Conservation (phyloP, 768 basidiomycete species). For the Kwoniella dejecticola region DNA sequence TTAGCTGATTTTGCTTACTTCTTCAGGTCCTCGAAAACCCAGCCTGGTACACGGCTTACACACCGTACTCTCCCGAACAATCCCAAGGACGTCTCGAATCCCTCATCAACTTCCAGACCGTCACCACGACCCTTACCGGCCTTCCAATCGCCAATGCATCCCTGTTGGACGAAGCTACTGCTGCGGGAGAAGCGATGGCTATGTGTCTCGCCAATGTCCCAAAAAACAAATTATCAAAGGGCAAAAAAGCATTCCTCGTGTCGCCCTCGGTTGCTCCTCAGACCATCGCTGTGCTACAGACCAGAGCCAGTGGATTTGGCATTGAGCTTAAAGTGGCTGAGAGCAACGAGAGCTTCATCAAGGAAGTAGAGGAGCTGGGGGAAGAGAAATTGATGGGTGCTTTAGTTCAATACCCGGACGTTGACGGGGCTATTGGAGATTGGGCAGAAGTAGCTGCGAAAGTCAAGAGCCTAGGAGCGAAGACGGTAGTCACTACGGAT, state of each 20-base stretch:
- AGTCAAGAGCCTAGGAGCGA: constrained; percentile 73
- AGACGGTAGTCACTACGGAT: constrained; percentile 87
- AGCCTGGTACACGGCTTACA: constrained; percentile 96
- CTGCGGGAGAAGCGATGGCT: constrained; percentile 94
- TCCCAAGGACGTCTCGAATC: constrained; percentile 98
- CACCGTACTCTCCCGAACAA: constrained; percentile 95
- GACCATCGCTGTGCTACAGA: constrained; percentile 83
- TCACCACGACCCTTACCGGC: constrained; percentile 88
- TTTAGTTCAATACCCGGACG: constrained; percentile 90
- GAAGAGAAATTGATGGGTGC: constrained; percentile 73
- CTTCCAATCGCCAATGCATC: constrained; percentile 97
- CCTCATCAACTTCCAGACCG: constrained; percentile 93
- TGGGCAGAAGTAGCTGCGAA: constrained; percentile 67
- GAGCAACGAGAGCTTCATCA: constrained; percentile 60
- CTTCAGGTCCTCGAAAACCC: constrained; percentile 71
- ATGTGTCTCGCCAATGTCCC: constrained; percentile 72
- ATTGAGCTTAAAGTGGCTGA: constrained; percentile 77
- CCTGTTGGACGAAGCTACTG: constrained; percentile 90
- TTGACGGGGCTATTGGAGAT: constrained; percentile 79
- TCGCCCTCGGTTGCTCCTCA: constrained; percentile 82
- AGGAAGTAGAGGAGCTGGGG: constrained; percentile 59
- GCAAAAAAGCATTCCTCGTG: constrained; percentile 83
- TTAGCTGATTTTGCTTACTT: background rate
- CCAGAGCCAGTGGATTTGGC: constrained; percentile 90
- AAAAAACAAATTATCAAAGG: constrained; percentile 58